Evolutionary conservation across 1,284 basidiomycete species (phyloP).

Genomic region (Singerocomus inundabilis): DNA sequence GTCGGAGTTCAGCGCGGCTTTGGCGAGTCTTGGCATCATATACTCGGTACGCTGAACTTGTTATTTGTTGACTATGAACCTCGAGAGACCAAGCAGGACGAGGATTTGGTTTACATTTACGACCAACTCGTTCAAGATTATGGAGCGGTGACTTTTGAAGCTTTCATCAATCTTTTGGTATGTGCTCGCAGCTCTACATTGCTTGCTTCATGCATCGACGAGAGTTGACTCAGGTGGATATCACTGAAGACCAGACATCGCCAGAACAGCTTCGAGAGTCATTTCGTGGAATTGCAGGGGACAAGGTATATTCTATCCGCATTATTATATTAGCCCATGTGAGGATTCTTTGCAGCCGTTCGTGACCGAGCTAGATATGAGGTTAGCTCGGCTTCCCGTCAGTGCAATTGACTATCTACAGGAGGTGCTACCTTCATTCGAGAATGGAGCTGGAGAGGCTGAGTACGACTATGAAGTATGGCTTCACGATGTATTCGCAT

Average conservation of each 20-base stretch:
- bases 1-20: constrained; percentile 87
- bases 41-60: constrained; percentile 65
- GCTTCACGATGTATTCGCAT: constrained; percentile 74
- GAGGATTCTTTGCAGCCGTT: constrained; percentile 62
- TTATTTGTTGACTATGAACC: not conserved
- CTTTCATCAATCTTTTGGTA: constrained; percentile 92
- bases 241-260: constrained; percentile 94
- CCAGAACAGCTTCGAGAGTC: constrained; percentile 90
- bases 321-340: constrained; percentile 5
- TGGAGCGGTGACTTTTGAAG: constrained; percentile 90
- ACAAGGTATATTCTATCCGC: constrained; percentile 65
- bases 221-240: constrained; percentile 67
- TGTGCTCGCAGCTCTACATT: constrained; percentile 18
- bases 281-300: constrained; percentile 88
- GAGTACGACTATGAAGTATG: constrained; percentile 78
- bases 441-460: constrained; percentile 56
- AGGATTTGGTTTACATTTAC: constrained; percentile 86
- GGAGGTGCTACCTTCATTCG: constrained; percentile 63
- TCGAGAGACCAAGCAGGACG: constrained; percentile 51
- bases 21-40: constrained; percentile 92
- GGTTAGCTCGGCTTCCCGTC: constrained; percentile 80
- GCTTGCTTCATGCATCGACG: constrained; percentile 6
- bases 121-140: constrained; percentile 82
- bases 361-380: constrained; percentile 91
- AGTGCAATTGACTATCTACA: constrained; percentile 82